Evolutionary conservation across 2,329 filamentous ascomycete genomes (phyloP).

Genomic region (Aquanectria penicillioides): DNA sequence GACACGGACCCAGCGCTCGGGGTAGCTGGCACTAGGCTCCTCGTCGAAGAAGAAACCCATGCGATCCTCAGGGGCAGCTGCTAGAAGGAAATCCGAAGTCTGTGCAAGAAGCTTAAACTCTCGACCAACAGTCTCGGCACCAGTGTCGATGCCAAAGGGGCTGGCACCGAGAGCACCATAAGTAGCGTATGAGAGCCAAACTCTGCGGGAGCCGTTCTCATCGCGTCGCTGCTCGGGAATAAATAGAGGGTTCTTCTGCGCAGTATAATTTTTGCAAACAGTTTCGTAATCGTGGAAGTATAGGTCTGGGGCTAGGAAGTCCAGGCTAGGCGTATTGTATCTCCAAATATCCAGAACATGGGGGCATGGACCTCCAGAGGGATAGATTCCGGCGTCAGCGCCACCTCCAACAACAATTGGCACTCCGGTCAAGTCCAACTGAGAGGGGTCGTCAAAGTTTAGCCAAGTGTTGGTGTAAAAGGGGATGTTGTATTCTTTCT

Average conservation of each 20-base stretch:
- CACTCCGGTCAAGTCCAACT: conserved; percentile 45
- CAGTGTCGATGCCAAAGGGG: conserved; percentile 54
- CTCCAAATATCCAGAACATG: conserved; percentile 53
- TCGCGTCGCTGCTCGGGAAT: conserved; percentile 64
- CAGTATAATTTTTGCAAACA: conserved; percentile 55
- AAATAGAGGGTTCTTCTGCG: conserved; percentile 56
- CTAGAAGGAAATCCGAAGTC: conserved; percentile 40
- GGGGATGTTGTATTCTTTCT: conserved; percentile 45
- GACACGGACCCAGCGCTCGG: conserved; percentile 40
- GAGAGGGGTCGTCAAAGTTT: conserved; percentile 44
- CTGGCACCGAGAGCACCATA: conserved; percentile 50
- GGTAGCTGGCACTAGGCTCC: conserved; percentile 31
- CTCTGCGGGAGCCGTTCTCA: conserved; percentile 53
- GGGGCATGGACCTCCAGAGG: conserved; percentile 47
- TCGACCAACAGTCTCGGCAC: conserved; percentile 41
- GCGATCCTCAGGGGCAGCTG: conserved; percentile 43
- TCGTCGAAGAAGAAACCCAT: conserved; percentile 54
- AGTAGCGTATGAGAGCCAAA: conserved; percentile 54
- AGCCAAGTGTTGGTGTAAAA: conserved; percentile 51
- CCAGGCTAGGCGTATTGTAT: conserved; percentile 51
- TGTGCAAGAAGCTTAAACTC: conserved; percentile 47
- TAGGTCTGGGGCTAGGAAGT: conserved; percentile 58
- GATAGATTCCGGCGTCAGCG: conserved; percentile 48
- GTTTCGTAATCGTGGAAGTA: conserved; percentile 59
- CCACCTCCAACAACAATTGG: conserved; percentile 50